phyloP scores from a whole-genome alignment of 202 grass and related monocot genomes.

The Schoenoplectus triqueter region DNA sequence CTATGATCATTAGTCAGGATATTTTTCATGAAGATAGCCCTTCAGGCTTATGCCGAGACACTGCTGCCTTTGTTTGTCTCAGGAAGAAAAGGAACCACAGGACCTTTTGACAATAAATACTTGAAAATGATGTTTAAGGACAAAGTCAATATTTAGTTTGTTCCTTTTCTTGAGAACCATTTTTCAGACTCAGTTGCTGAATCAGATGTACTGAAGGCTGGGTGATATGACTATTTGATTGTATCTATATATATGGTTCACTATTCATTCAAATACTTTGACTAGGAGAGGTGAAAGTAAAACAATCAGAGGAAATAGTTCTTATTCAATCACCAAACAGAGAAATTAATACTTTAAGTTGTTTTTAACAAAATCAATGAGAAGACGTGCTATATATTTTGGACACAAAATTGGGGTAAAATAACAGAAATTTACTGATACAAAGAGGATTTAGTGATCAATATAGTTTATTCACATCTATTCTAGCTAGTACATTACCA shows the following conservation, averaged over 20 bases:
- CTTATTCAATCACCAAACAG: not conserved
- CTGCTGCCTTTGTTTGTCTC: not conserved
- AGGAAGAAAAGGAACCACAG: not conserved
- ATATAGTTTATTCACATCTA: constrained; percentile 35
- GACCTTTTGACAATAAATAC: not conserved
- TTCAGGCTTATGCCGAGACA: not conserved
- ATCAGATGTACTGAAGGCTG: not conserved
- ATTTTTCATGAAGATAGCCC: not conserved
- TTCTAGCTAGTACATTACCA: constrained; percentile 35
- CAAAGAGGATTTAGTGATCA: not conserved
- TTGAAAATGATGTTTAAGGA: not conserved
- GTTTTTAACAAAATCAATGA: not conserved
- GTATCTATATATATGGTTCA: not conserved
- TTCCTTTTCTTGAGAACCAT: not conserved
- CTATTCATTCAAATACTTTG: not conserved
- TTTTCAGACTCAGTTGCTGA: not conserved
- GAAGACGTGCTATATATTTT: too few relatives aligned
- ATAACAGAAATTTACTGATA: constrained; percentile 21
- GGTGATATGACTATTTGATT: too few relatives aligned
- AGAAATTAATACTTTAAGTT: not conserved
- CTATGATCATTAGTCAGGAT: too few relatives aligned
- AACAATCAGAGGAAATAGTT: not conserved
- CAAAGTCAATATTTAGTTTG: not conserved
- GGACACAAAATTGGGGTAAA: not conserved
- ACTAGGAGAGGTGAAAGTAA: not conserved